These are phyloP conservation scores for Sequoiadendron giganteum DNA, from an alignment of 75 land plant species.

Conservation along the genomic window DNA sequence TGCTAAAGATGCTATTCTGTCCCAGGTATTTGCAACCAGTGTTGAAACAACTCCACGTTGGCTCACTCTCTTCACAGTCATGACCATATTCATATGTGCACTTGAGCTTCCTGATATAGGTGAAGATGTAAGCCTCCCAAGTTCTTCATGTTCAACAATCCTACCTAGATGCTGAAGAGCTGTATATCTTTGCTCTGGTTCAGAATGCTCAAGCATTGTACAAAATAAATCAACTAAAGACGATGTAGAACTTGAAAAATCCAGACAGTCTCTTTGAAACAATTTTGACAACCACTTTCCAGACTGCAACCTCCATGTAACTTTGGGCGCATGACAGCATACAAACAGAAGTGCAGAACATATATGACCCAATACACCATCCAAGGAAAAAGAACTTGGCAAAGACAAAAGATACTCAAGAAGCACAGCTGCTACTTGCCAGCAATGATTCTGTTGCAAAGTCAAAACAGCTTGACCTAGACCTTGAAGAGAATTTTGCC, in stretches of 20 bases:
- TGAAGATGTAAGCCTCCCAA: conserved; percentile 22
- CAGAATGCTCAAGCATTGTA: conserved; percentile 76
- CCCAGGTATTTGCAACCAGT: conserved; percentile 81
- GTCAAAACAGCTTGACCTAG: conserved; percentile 30
- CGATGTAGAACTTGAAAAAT: conserved; percentile 14
- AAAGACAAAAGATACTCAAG: conserved; percentile 73
- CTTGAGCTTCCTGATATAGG: background rate
- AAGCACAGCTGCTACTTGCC: conserved; percentile 74
- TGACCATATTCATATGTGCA: background rate
- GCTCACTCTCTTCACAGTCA: background rate
- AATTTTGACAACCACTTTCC: conserved; percentile 66
- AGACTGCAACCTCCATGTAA: conserved; percentile 67
- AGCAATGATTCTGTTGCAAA: conserved; percentile 55
- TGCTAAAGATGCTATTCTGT: conserved; percentile 54
- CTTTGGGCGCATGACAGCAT: conserved; percentile 67
- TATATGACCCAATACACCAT: conserved; percentile 31
- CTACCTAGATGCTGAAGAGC: conserved; percentile 58
- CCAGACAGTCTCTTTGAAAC: conserved; percentile 32
- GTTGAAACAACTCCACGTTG: conserved; percentile 16
- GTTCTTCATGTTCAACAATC: conserved; percentile 31
- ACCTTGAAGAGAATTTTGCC: conserved; percentile 42
- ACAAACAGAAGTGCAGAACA: conserved; percentile 49
- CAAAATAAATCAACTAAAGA: conserved; percentile 55
- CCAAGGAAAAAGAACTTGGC: conserved; percentile 30
- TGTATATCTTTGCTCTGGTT: conserved; percentile 76